These are phyloP conservation scores for Rutstroemia sp. DNA, from an alignment of 2,329 filamentous ascomycete species.

Conservation along the genomic window DNA sequence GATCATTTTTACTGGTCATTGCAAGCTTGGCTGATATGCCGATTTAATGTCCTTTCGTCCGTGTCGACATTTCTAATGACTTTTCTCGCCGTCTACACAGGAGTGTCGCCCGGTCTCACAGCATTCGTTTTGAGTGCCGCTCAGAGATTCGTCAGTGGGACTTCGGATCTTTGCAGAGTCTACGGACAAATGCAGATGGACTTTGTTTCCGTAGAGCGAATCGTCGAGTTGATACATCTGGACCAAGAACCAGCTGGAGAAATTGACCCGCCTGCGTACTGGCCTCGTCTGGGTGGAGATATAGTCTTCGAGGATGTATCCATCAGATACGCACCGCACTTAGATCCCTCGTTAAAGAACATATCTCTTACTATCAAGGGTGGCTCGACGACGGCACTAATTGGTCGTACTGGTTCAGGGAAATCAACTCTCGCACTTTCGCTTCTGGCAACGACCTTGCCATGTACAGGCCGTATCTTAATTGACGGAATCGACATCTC, in stretches of 20 bases:
- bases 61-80: slow-evolving; percentile 68
- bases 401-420: slow-evolving; percentile 74
- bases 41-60: slow-evolving; percentile 67
- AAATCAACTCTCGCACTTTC: slow-evolving; percentile 69
- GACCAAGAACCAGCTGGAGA: slow-evolving; percentile 66
- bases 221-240: slow-evolving; percentile 73
- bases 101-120: slow-evolving; percentile 69
- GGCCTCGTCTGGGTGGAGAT: slow-evolving; percentile 66
- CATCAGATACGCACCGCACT: slow-evolving; percentile 69
- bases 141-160: slow-evolving; percentile 59
- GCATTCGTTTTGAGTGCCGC: slow-evolving; percentile 77
- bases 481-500: slow-evolving; percentile 55
- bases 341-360: slow-evolving; percentile 63
- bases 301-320: slow-evolving; percentile 72
- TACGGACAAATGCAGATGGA: slow-evolving; percentile 88
- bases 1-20: slow-evolving; percentile 94
- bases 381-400: slow-evolving; percentile 70
- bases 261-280: slow-evolving; percentile 62
- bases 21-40: slow-evolving; percentile 76
- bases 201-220: slow-evolving; percentile 82
- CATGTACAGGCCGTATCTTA: slow-evolving; percentile 46
- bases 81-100: slow-evolving; percentile 63
- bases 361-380: slow-evolving; percentile 70
- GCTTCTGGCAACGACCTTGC: slow-evolving; percentile 48
- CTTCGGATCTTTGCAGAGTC: slow-evolving; percentile 65